Evolutionary conservation across 108 stramenopile genomes (phyloP), one percentile per base, ranked within the genome.

Genomic region (Skeletonema marinoi): DNA sequence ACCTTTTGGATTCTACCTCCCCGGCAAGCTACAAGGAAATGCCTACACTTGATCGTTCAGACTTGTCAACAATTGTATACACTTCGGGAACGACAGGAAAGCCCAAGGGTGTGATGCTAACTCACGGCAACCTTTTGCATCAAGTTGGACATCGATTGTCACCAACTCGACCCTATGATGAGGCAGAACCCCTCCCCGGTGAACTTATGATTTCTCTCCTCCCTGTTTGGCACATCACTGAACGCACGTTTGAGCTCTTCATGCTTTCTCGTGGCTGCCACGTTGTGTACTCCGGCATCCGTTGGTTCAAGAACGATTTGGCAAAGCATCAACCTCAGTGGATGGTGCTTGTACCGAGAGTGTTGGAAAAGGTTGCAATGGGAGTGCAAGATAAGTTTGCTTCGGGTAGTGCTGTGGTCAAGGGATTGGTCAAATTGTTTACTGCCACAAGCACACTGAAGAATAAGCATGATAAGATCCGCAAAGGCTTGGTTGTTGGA

Each of bases 81-180:
- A 98, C 97, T n/a, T 93, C 91, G 32, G 98, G 98, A 32, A 99
- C 98, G 11, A 99, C 98, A 5, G 98, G 98, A 19, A 62, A 80
- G 7, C 98, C 98, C 41, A 99, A 99, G 84, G 98, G 98, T 59
- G 98, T 98, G 68, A 98, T 99, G 97, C 79, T 99, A 54, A 86
- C 95, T 11, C 98, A 99, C 74, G 97, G 97, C 66, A 99, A 99
- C 71, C 82, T 99, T 42, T 64, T 96, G 21, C 95, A 96, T 79
- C 95, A 96, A 77, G 88, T 81, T 46, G 74, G 80, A 2, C 93
- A 93, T 66, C 92, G 95, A 7, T 58, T 96, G 30, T 78, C 80
- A n/a, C 88, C 85, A n/a, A 84, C 87, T 32, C 75, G 67, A 31
- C 80, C 85, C 2, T 94, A 92, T 60, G 90, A 92, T 46, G 88